Evolutionary conservation across 1,284 basidiomycete genomes (phyloP), one percentile per base, ranked within the genome.

Genomic region (Fistulinella cinereoalba): DNA sequence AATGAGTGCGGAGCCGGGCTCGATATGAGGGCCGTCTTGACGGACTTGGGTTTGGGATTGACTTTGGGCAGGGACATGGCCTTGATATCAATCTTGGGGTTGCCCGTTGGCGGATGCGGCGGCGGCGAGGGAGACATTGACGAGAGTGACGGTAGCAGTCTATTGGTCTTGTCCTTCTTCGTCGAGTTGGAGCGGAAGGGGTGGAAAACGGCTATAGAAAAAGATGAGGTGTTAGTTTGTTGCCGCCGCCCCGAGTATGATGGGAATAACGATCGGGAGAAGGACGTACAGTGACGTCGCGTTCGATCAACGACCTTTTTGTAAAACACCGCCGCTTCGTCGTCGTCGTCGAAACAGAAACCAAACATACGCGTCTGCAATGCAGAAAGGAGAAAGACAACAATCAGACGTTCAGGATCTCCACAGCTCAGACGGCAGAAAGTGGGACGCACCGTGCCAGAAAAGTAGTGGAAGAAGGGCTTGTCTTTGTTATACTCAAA

Each of bases 401-500:
- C 6, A 3, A 31, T 8, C 21, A 5, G n/a, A n/a, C n/a, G n/a
- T n/a, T n/a, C n/a, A n/a, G n/a, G n/a, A n/a, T n/a, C n/a, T n/a
- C n/a, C n/a, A n/a, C n/a, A n/a, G n/a, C n/a, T n/a, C n/a, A n/a
- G n/a, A n/a, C n/a, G n/a, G n/a, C n/a, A n/a, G n/a, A n/a, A n/a
- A n/a, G n/a, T n/a, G n/a, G n/a, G 13, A 62, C 59, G 41, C 61
- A 93, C 92, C 70, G 87, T 83, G 36, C 88, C 90, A 25, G 81
- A 80, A 67, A 95, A 95, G 25, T 84, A 78, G 68, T 97, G 93
- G 71, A 97, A 97, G 73, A 95, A 97, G 2, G 92, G 88, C 53
- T 88, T 84, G 67, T 97, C 93, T 57, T 88, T 78, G 56, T 83
- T 81, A 68, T 95, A 97, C 47, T 84, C 77, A 58, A 94, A 84